These are phyloP conservation scores for Penicillium lividum DNA, from an alignment of 495 filamentous ascomycete species.

Conservation along the genomic window DNA sequence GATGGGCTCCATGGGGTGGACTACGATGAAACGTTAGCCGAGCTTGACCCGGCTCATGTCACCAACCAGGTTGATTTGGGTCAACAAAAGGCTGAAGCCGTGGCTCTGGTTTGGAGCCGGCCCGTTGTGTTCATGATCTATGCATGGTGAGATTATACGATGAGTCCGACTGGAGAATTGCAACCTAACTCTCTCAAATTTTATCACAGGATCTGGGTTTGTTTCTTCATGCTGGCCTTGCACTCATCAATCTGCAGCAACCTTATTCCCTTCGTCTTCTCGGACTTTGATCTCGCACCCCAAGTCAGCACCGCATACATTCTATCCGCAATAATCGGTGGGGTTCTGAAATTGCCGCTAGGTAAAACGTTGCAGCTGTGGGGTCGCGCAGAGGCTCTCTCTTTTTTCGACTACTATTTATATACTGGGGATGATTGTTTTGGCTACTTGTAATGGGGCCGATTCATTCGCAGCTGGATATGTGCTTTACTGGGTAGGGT, in stretches of 20 bases:
- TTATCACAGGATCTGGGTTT: constrained; percentile 40
- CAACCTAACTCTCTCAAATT: neutral
- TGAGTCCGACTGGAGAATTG: constrained; percentile 17
- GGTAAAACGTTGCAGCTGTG: constrained; percentile 70
- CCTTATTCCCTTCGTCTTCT: constrained; percentile 40
- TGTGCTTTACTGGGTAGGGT: constrained; percentile 58
- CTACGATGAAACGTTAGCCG: constrained; percentile 29
- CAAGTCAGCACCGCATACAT: constrained; percentile 40
- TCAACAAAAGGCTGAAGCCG: constrained; percentile 46
- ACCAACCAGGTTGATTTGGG: constrained; percentile 34
- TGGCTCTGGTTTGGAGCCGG: constrained; percentile 43
- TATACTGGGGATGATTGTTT: constrained; percentile 46
- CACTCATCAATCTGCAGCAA: constrained; percentile 38
- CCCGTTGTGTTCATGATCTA: constrained; percentile 36
- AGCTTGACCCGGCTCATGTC: constrained; percentile 24
- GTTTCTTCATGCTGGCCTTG: constrained; percentile 45
- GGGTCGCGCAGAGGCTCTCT: constrained; percentile 58
- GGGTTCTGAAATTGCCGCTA: constrained; percentile 65
- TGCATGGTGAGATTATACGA: constrained; percentile 33
- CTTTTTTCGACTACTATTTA: constrained; percentile 38
- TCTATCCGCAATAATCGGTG: constrained; percentile 57
- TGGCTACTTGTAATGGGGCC: constrained; percentile 48
- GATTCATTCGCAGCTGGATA: constrained; percentile 50
- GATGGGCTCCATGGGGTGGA: constrained; percentile 17
- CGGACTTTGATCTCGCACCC: constrained; percentile 37